Percentiles rank a stretch among this genome's conserved stretches.
These are phyloP conservation scores for Acacia concinna DNA, from an alignment of 331 rosid species.

Conservation along the genomic window DNA sequence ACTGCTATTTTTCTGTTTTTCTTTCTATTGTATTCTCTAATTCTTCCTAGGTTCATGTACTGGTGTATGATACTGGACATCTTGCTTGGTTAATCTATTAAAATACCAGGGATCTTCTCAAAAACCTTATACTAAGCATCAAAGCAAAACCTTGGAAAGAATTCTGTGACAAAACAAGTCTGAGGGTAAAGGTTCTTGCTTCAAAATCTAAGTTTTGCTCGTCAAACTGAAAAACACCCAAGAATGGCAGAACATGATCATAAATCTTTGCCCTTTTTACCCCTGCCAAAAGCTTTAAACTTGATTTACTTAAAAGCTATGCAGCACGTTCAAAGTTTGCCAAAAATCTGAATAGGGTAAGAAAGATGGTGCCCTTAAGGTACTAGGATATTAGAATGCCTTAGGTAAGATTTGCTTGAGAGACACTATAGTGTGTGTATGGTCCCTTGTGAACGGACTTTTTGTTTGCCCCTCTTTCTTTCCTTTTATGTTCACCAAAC, in stretches of 20 bases:
- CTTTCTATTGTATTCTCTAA: neutral
- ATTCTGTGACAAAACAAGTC: neutral
- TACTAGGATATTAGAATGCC: neutral
- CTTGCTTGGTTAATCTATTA: neutral
- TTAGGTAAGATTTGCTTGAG: neutral
- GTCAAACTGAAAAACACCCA: neutral
- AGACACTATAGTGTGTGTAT: neutral
- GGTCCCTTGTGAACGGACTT: neutral
- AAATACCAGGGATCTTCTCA: neutral
- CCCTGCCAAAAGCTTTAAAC: neutral
- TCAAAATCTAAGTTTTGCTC: neutral
- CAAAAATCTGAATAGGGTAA: neutral
- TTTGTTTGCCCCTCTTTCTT: neutral
- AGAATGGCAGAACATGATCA: neutral
- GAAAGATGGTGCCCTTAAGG: neutral
- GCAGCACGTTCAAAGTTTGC: neutral
- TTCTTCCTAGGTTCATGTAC: neutral
- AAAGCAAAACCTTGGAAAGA: neutral
- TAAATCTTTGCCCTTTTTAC: neutral
- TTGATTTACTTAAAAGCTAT: neutral
- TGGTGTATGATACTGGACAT: neutral
- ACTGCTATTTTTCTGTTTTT: neutral
- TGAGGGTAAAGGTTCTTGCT: neutral
- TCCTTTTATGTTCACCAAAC: neutral
- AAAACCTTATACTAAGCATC: neutral